These are phyloP conservation scores for Aspergillus piperis DNA, from an alignment of 2,329 filamentous ascomycete species.

Conservation along the genomic window DNA sequence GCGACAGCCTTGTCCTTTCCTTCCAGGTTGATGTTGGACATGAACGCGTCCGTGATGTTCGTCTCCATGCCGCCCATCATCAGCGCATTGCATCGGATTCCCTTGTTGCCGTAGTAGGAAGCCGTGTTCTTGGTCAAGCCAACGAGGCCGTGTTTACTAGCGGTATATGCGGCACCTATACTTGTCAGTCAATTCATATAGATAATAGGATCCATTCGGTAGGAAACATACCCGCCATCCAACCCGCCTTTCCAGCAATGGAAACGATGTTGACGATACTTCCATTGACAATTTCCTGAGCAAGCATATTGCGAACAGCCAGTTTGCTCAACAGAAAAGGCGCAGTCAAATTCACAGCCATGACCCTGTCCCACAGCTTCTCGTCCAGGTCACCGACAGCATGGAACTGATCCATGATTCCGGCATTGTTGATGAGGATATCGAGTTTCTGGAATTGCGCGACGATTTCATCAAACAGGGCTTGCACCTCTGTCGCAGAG, in stretches of 20 bases:
- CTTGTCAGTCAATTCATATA: too few species aligned
- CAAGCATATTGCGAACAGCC: slow-evolving; percentile 52
- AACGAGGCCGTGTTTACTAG: slow-evolving; percentile 56
- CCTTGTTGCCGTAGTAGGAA: slow-evolving; percentile 56
- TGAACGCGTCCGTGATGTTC: slow-evolving; percentile 54
- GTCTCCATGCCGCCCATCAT: slow-evolving; percentile 59
- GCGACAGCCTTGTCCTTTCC: slow-evolving; percentile 22
- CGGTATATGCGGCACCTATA: slow-evolving; percentile 53
- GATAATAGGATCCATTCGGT: too few species aligned
- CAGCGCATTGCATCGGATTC: slow-evolving; percentile 55
- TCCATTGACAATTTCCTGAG: slow-evolving; percentile 40
- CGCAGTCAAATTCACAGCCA: slow-evolving; percentile 60
- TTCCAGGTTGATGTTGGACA: slow-evolving; percentile 26
- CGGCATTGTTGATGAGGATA: slow-evolving; percentile 62
- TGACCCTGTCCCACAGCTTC: slow-evolving; percentile 55
- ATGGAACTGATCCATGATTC: slow-evolving; percentile 59
- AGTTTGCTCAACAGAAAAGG: slow-evolving; percentile 55
- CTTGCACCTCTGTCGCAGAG: slow-evolving; percentile 35
- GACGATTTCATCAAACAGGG: slow-evolving; percentile 37
- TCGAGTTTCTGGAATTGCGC: slow-evolving; percentile 52
- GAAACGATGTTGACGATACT: slow-evolving; percentile 58
- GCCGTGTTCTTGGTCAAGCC: slow-evolving; percentile 61
- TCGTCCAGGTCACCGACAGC: slow-evolving; percentile 52
- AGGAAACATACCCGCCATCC: slow-evolving; percentile 37
- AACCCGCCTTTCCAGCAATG: slow-evolving; percentile 48